phyloP scores from a whole-genome alignment of 805 yeast species.

The Jamesozyma spencerorum region DNA sequence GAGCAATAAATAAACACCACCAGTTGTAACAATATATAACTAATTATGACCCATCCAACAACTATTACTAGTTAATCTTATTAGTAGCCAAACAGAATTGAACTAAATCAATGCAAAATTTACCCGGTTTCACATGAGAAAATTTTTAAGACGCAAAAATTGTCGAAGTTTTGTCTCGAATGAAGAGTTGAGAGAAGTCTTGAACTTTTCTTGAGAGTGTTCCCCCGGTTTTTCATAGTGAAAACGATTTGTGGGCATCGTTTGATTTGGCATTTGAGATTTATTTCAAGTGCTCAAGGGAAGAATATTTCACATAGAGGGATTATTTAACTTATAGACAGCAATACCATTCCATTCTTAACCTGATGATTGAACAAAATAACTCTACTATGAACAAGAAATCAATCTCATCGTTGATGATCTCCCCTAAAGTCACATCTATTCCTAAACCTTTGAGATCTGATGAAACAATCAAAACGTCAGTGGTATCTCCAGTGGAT shows the following conservation, averaged over 20 bases:
- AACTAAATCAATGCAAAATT: not conserved
- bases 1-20: slow-evolving; percentile 10
- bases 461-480: not conserved
- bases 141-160: slow-evolving; percentile 1
- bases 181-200: too few species aligned
- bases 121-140: not conserved
- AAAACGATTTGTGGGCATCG: too few species aligned
- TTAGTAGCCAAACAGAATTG: not conserved
- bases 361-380: too few species aligned
- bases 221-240: too few species aligned
- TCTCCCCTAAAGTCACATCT: slow-evolving; percentile 5
- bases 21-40: slow-evolving; percentile 3
- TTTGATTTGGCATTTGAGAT: too few species aligned
- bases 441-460: slow-evolving; percentile 1
- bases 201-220: too few species aligned
- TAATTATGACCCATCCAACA: too few species aligned
- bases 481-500: not conserved
- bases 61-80: too few species aligned
- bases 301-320: not conserved
- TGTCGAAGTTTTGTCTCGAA: not conserved
- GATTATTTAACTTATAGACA: too few species aligned
- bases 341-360: too few species aligned
- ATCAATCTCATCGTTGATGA: slow-evolving; percentile 1
- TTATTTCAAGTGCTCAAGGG: too few species aligned
- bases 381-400: not conserved